Evolutionary conservation across 2,329 filamentous ascomycete species (phyloP).

Genomic region (Epichloe sylvatica): DNA sequence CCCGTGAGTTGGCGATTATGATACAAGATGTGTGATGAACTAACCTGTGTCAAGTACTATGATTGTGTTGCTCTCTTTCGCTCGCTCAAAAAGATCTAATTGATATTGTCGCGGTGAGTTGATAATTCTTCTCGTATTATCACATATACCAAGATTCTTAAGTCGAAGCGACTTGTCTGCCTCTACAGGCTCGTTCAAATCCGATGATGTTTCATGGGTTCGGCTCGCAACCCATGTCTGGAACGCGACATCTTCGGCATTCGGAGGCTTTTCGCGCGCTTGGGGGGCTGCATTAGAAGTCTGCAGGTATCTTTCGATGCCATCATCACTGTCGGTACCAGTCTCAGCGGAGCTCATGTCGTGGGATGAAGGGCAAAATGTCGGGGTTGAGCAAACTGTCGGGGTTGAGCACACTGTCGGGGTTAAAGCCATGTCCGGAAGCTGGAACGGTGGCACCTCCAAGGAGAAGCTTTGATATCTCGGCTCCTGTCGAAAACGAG

Average conservation of each 20-base stretch:
- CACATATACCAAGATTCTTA: not conserved
- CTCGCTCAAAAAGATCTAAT: conserved; percentile 75
- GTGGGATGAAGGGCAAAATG: not conserved
- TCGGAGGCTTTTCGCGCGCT: not conserved
- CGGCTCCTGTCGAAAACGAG: not conserved
- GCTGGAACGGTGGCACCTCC: too few relatives aligned
- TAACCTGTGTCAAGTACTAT: conserved; percentile 82
- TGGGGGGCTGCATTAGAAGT: too few relatives aligned
- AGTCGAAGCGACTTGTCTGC: not conserved
- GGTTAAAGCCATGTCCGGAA: not conserved
- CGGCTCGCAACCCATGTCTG: conserved; percentile 4
- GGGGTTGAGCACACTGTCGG: not conserved
- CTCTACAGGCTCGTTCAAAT: not conserved
- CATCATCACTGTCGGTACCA: conserved; percentile 7
- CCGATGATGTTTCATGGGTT: not conserved
- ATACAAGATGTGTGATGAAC: not conserved
- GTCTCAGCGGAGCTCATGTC: not conserved
- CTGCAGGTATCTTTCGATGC: conserved; percentile 4
- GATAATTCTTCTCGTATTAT: conserved; percentile 41
- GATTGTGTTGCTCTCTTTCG: conserved; percentile 74
- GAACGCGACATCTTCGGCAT: conserved; percentile 7
- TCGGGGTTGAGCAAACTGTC: not conserved
- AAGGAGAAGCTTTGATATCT: not conserved
- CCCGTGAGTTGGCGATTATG: not conserved
- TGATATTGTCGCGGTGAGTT: conserved; percentile 80